phyloP scores from a whole-genome alignment of 768 basidiomycete genomes.

The Podaxis pistillaris region DNA sequence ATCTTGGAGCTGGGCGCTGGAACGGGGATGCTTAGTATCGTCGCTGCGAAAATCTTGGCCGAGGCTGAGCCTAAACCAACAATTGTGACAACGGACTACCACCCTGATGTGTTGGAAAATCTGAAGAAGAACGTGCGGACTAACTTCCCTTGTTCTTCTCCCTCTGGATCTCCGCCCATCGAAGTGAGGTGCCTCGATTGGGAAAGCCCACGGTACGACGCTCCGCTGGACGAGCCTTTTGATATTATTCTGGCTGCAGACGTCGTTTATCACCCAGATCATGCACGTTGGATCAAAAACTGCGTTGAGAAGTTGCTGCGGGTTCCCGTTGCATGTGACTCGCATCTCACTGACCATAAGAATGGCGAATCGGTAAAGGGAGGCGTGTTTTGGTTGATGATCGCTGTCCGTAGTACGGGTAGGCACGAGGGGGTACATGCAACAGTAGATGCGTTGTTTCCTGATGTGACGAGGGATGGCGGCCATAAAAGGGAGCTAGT shows the following conservation, averaged over 20 bases:
- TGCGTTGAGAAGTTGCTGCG: slow-evolving; percentile 55
- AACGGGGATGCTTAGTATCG: slow-evolving; percentile 80
- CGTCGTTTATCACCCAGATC: slow-evolving; percentile 70
- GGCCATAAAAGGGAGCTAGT: slow-evolving; percentile 32
- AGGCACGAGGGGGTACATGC: slow-evolving; percentile 57
- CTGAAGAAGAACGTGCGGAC: slow-evolving; percentile 55
- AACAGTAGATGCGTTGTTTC: slow-evolving; percentile 59
- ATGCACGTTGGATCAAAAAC: slow-evolving; percentile 65
- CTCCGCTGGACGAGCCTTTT: slow-evolving; percentile 43
- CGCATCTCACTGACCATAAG: not conserved
- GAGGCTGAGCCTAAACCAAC: slow-evolving; percentile 21
- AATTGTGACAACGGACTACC: slow-evolving; percentile 76
- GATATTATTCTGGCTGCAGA: slow-evolving; percentile 79
- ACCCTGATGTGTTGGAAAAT: slow-evolving; percentile 72
- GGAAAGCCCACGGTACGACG: slow-evolving; percentile 41
- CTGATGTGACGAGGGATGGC: slow-evolving; percentile 16
- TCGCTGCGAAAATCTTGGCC: slow-evolving; percentile 43
- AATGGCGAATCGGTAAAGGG: not conserved
- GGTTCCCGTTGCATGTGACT: slow-evolving; percentile 21
- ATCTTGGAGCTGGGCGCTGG: slow-evolving; percentile 85
- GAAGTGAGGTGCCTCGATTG: slow-evolving; percentile 62
- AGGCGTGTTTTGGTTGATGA: slow-evolving; percentile 74
- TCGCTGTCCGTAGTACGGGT: slow-evolving; percentile 64
- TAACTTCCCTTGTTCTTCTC: slow-evolving; percentile 37
- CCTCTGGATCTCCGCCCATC: slow-evolving; percentile 26